phyloP scores from a whole-genome alignment of 768 basidiomycete genomes.

The Boletus reticulatus region DNA sequence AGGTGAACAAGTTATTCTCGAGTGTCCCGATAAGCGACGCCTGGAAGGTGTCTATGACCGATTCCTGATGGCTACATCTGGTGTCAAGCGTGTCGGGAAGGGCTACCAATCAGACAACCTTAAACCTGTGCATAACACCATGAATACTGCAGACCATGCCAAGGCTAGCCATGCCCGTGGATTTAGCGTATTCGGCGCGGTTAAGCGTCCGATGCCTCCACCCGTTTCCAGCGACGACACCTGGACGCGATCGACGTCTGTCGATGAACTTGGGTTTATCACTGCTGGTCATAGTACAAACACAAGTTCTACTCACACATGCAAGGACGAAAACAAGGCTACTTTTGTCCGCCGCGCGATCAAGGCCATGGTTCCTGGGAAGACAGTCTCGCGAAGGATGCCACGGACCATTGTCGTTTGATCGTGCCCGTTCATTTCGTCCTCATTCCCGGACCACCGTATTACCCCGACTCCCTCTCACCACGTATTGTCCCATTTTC shows the following conservation, averaged over 20 bases:
- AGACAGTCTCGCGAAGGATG: constrained; percentile 48
- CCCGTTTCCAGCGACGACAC: constrained; percentile 68
- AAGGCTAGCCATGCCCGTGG: constrained; percentile 22
- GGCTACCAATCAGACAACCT: constrained; percentile 75
- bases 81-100: constrained; percentile 75
- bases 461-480: neutral
- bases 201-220: constrained; percentile 62
- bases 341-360: constrained; percentile 68
- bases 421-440: constrained; percentile 1
- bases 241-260: constrained; percentile 43
- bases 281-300: constrained; percentile 32
- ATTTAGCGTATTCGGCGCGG: constrained; percentile 27
- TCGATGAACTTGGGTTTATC: constrained; percentile 67
- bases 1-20: constrained; percentile 35
- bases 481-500: constrained; percentile 1
- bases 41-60: constrained; percentile 79
- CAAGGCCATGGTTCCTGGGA: constrained; percentile 73
- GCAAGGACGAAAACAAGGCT: constrained; percentile 46
- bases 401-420: constrained; percentile 38
- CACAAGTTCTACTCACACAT: constrained; percentile 22
- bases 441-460: neutral
- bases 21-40: constrained; percentile 57
- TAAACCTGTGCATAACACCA: constrained; percentile 39
- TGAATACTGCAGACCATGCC: constrained; percentile 19
- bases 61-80: constrained; percentile 78